Evolutionary conservation across 345 rosid species (phyloP), one percentile per base, ranked within the genome.

Genomic region (Fremontodendron californicum): DNA sequence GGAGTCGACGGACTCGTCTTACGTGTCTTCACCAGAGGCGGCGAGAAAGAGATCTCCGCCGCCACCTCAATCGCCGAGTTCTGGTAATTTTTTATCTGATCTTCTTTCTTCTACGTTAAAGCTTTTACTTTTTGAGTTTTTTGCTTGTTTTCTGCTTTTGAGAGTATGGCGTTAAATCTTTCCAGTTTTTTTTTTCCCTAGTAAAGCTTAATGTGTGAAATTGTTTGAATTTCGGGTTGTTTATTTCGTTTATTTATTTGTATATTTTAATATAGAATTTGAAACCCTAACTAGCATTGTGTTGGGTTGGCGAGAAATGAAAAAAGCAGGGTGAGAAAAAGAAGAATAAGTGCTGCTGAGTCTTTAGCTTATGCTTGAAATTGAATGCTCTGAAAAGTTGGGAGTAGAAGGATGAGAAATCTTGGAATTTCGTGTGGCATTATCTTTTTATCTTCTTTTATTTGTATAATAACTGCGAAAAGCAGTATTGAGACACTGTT

Each of bases 1-100:
- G 99, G 99, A 93, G 81, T 90, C 96, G 62, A 92, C 92, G 40
- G 99, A 92, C 81, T 90, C 96, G 57, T 92, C 93, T 63, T 90
- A 89, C 80, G 86, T 89, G 42, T 90, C 92, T 45, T 91, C 96
- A 12, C 96, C 98, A 46, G 98, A 93, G 91, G 90, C 84, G 68
- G 86, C 79, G 45, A 84, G 87, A 51, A 84, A 85, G 79, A 82
- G 94, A 85, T 87, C 98, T 77, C 89, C 89, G 42, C 93, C 78
- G 82, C 93, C 76, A 81, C 90, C 89, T 9, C 84, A 88, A 78
- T 87, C 96, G 25, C 95, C 94, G 4, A 78, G 86, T 81, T 84
- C 92, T 77, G 99, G 99, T 93, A 65, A 76, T 73, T 46, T 71
- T 78, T 75, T 87, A 90, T 89, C 88, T 80, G 84, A 85, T 88